Evolutionary conservation across 768 basidiomycete genomes (phyloP), one percentile per base, ranked within the genome.

Genomic region (Xerocomellus intermedius): DNA sequence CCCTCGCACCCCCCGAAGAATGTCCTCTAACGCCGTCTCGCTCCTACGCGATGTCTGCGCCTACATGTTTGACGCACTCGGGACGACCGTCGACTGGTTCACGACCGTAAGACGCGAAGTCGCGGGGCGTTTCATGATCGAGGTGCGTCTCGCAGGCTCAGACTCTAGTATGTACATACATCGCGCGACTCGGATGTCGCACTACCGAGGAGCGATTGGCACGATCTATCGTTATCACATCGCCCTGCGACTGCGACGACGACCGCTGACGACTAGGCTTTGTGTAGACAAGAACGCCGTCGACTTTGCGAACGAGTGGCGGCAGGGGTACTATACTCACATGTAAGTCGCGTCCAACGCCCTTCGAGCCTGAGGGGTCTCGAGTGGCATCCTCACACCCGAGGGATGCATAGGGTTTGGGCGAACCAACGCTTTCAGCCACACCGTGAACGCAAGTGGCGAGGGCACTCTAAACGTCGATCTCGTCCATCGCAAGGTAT

Each of bases 251-350:
- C n/a, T n/a, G n/a, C 33, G 14, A 35, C 14, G 10, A 22, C 21
- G 32, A 33, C 32, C 13, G 13, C 32, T 12, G 22, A 41, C 30
- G 10, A 52, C 33, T 13, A 0, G 6, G 32, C 4, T 3, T 2
- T 3, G 17, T n/a, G 21, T 37, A 69, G 69, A 59, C 36, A 59
- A 59, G 30, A 58, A 65, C 12, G 61, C 68, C 4, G 30, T 14
- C 32, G 73, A 69, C 14, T 85, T 87, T 60, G 79, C 83, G 0
- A 63, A 73, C 39, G 79, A 82, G 58, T 87, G 85, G 85, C 74
- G 85, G 47, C 64, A 61, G 2, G 80, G 78, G 0, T 87, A 86
- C 59, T 59, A 54, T 28, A 30, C 28, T 7, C 52, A 67, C 58
- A 55, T 72, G 69, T 60, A 47, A 36, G 62, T 60, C 28, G 14